A percentile compares a stretch with the other conserved stretches of the same genome.
Conservation (phyloP, 2,329 filamentous ascomycete species). For the Monilinia aucupariae region DNA sequence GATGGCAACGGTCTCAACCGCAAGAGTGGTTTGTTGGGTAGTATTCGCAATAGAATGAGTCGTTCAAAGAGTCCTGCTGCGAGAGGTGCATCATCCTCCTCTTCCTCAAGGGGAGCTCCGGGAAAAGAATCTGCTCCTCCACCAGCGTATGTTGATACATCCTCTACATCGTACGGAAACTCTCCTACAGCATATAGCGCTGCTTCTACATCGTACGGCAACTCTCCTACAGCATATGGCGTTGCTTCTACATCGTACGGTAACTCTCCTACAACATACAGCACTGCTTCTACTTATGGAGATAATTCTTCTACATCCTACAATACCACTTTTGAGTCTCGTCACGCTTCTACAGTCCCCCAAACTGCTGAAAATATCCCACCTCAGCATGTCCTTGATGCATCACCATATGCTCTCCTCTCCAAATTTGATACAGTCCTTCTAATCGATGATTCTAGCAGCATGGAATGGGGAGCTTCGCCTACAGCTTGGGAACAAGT, state of each 20-base stretch:
- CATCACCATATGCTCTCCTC: constrained; percentile 64
- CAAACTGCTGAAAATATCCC: background rate
- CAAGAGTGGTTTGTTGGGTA: background rate
- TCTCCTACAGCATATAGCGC: constrained; percentile 5
- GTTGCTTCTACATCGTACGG: background rate
- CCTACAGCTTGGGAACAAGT: constrained; percentile 67
- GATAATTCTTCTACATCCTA: background rate
- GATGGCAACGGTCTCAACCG: background rate
- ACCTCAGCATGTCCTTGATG: background rate
- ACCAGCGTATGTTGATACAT: no score
- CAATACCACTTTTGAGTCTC: background rate
- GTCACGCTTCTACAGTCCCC: background rate
- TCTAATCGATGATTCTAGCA: constrained; percentile 85
- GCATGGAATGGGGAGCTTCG: constrained; percentile 54
- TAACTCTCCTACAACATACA: background rate
- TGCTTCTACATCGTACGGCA: background rate
- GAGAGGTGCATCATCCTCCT: background rate
- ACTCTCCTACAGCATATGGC: no score
- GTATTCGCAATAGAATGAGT: constrained; percentile 2
- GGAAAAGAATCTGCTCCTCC: background rate
- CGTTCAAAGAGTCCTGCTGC: background rate
- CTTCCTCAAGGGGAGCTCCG: background rate
- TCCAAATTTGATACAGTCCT: constrained; percentile 79
- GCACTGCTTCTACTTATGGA: background rate
- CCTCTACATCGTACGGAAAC: no score